A percentile compares a stretch with the other conserved stretches of the same genome.
These are phyloP conservation scores for Parathielavia hyrcaniae DNA, from an alignment of 495 filamentous ascomycete genomes.

Conservation along the genomic window DNA sequence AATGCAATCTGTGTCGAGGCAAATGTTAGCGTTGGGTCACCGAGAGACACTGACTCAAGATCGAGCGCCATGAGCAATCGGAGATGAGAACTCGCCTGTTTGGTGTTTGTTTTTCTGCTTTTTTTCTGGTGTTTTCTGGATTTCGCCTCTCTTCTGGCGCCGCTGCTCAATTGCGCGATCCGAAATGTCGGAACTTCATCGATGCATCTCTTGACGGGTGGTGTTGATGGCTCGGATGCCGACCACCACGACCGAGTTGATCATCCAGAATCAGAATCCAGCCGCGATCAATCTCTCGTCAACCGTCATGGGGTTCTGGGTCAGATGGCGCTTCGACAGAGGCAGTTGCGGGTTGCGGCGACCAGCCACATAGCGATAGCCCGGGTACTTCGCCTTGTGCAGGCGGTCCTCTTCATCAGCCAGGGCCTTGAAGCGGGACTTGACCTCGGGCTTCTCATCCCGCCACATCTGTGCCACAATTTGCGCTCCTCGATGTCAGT, in stretches of 20 bases:
- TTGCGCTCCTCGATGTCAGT: constrained; percentile 13
- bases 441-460: constrained; percentile 13
- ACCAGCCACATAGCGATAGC: constrained; percentile 15
- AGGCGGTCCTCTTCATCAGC: constrained; percentile 12
- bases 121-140: neutral
- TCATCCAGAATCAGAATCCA: constrained; percentile 2
- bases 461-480: constrained; percentile 17
- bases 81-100: neutral
- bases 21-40: neutral
- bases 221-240: neutral
- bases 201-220: neutral
- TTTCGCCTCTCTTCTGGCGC: neutral
- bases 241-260: neutral
- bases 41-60: neutral
- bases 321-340: neutral
- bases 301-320: constrained; percentile 7
- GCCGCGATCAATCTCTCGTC: constrained; percentile 12
- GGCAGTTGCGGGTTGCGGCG: constrained; percentile 12
- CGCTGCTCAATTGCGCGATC: neutral
- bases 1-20: neutral
- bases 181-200: neutral
- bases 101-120: neutral
- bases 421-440: constrained; percentile 17
- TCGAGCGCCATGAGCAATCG: neutral
- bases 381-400: constrained; percentile 13